Percentiles rank a stretch among this genome's conserved stretches.
Conservation (phyloP, 768 basidiomycete species). For the Panaeolus papilionaceus region DNA sequence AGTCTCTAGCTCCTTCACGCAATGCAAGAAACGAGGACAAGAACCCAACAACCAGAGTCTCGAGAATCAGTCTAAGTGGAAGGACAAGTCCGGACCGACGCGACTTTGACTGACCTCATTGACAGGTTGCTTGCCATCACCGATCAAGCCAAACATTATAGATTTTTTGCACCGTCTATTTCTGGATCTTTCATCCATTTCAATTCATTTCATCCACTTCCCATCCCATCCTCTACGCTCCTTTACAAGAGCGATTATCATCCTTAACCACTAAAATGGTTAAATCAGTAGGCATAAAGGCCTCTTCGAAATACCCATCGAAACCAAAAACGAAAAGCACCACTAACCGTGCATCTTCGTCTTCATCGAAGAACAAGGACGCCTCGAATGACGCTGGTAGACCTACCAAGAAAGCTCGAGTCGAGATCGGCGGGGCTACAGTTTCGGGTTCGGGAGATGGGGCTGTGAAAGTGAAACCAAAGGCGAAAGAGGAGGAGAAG, state of each 20-base stretch:
- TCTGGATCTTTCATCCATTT: neutral
- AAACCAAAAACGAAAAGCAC: neutral
- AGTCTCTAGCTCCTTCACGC: too few species aligned
- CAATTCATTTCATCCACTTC: neutral
- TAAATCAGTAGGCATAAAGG: neutral
- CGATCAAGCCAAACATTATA: slow-evolving; percentile 12
- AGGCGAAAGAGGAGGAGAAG: neutral
- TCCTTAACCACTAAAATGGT: neutral
- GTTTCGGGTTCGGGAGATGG: neutral
- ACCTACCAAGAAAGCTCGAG: neutral
- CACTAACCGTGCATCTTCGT: neutral
- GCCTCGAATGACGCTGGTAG: neutral
- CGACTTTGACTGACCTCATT: neutral
- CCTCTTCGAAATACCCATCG: neutral
- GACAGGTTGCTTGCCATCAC: slow-evolving; percentile 5
- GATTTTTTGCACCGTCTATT: slow-evolving; percentile 6
- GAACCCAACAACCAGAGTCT: too few species aligned
- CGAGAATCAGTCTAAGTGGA: too few species aligned
- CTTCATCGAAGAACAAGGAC: neutral
- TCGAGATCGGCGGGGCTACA: neutral
- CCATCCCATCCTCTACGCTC: neutral
- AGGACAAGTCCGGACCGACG: slow-evolving; percentile 10
- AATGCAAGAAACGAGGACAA: too few species aligned
- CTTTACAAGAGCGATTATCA: neutral
- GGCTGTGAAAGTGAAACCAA: neutral